Evolutionary conservation across 495 filamentous ascomycete species (phyloP), one percentile per base, ranked within the genome.

Genomic region (Hyaloscypha finlandica): DNA sequence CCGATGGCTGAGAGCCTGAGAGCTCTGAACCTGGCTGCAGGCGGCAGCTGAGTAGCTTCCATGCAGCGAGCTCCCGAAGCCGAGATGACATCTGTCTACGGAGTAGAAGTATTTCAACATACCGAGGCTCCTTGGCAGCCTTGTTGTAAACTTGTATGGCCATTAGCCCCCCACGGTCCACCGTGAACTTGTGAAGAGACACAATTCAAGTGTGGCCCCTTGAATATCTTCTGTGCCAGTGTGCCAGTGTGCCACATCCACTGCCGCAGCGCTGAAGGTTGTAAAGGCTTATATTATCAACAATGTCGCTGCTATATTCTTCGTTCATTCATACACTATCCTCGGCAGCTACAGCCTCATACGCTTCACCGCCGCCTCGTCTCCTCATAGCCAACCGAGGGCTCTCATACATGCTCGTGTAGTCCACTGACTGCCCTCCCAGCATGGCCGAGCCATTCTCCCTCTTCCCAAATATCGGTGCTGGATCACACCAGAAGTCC

Each of bases 401-500:
- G 6, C 87, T 85, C 73, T 97, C 94, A 78, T 96, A 99, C 83
- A 98, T 87, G 42, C 84, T 86, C 25, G 91, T 89, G 76, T 97
- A 99, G 76, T 97, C 91, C 62, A 99, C 85, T 19, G 81, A 71
- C 69, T 91, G 85, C 16, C 95, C 94, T 12, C 86, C 92, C 5
- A 99, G 77, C 78, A 92, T 81, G 2, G 87, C 92, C 31, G 85
- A 81, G 6, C 93, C 94, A 62, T 85, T 88, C 68, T 90, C 85
- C 35, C 91, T 85, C 64, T 82, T 83, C 42, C 91, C 87, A 77
- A 97, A 93, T 35, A 96, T 72, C 8, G 95, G 93, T 20, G 89
- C 86, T 0, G 91, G 86, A 74, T 97, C 95, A 71, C 91, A 92
- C 92, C 92, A 99, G 77, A 99, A 99, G 77, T 99, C 95, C 64